Percentiles rank a stretch among this genome's conserved stretches.
Conservation (phyloP, 2,329 filamentous ascomycete genomes). For the Verticillium nonalfalfae region DNA sequence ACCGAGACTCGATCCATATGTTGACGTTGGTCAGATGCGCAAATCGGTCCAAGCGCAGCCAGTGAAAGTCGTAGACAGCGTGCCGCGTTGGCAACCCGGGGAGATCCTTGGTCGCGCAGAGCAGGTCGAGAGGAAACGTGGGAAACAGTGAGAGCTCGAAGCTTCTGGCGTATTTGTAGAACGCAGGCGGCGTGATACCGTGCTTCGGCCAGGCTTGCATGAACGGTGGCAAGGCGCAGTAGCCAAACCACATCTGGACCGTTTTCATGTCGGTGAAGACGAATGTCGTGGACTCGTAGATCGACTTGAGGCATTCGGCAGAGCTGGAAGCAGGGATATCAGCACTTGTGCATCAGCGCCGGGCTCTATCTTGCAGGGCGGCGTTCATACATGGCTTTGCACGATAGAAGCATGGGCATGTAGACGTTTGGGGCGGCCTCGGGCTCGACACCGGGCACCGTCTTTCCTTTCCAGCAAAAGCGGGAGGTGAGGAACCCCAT, state of each 20-base stretch:
- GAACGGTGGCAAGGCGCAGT: not conserved
- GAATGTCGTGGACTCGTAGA: constrained; percentile 5
- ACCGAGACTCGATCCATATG: not conserved
- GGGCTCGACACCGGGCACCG: not conserved
- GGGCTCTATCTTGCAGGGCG: not conserved
- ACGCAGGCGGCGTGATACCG: not conserved
- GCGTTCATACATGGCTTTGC: constrained; percentile 3
- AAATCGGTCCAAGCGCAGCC: not conserved
- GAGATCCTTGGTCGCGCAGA: not conserved
- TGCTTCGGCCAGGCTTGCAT: not conserved
- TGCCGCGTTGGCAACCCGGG: not conserved
- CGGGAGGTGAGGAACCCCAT: not conserved
- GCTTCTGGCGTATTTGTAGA: not conserved
- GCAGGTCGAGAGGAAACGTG: not conserved
- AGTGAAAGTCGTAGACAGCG: constrained; percentile 4
- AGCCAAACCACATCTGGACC: constrained; percentile 1
- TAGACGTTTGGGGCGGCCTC: not conserved
- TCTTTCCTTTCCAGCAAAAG: not conserved
- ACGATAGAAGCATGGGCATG: constrained; percentile 4
- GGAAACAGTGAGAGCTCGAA: not conserved
- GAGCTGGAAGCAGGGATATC: not conserved
- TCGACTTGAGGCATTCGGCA: constrained; percentile 1
- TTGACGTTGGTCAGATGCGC: not conserved
- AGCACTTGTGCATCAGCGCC: not conserved
- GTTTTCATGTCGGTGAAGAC: constrained; percentile 1